Percentiles rank a stretch among this genome's conserved stretches.
Evolutionary conservation across 1,139 yeast genomes (phyloP).

Genomic region (Debaryomycetaceae sp.): DNA sequence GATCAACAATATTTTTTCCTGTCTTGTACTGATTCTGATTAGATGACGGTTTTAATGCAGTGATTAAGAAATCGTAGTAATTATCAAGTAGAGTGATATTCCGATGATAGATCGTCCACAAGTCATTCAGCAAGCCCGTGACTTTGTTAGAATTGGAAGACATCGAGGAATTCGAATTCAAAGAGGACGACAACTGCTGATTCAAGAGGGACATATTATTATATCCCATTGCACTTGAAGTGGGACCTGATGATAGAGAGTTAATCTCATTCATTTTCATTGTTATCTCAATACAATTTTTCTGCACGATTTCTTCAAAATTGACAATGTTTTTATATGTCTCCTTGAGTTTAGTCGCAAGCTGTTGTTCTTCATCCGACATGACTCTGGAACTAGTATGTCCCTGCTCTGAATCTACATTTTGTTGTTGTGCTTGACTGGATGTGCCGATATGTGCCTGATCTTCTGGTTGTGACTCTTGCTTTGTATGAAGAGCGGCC

Average conservation of each 20-base stretch:
- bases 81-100: slow-evolving; percentile 63
- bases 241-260: slow-evolving; percentile 11
- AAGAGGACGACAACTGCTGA: slow-evolving; percentile 17
- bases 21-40: slow-evolving; percentile 55
- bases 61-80: slow-evolving; percentile 66
- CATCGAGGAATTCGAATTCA: slow-evolving; percentile 14
- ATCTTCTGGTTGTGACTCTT: slow-evolving; percentile 5
- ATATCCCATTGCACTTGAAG: slow-evolving; percentile 8
- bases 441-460: slow-evolving; percentile 5
- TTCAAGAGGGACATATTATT: slow-evolving; percentile 16
- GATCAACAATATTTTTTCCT: slow-evolving; percentile 69
- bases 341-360: slow-evolving; percentile 69
- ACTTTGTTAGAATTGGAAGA: slow-evolving; percentile 25
- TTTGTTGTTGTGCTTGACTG: slow-evolving; percentile 12
- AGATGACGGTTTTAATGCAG: slow-evolving; percentile 62
- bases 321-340: slow-evolving; percentile 68
- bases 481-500: not conserved
- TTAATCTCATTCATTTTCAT: slow-evolving; percentile 46
- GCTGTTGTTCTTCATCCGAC: slow-evolving; percentile 65
- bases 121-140: slow-evolving; percentile 55
- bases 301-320: slow-evolving; percentile 66
- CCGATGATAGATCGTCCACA: slow-evolving; percentile 70
- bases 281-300: slow-evolving; percentile 57
- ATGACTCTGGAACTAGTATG: slow-evolving; percentile 29
- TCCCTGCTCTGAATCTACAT: slow-evolving; percentile 2